These are phyloP conservation scores for Labyrinthula sp. DNA, from an alignment of 352 stramenopile genomes.

Conservation along the genomic window DNA sequence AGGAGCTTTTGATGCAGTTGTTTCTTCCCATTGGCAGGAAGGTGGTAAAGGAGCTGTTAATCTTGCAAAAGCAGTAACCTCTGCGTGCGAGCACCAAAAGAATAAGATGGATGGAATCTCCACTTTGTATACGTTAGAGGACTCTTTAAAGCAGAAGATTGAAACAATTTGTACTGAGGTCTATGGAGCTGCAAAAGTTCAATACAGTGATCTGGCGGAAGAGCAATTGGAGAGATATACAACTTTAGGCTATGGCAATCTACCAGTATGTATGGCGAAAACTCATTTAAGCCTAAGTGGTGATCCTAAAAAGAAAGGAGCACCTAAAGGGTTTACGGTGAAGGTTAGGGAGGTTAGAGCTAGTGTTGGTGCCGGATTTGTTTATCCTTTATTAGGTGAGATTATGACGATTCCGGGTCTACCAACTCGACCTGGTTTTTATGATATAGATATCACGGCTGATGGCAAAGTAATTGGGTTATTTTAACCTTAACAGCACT, in stretches of 20 bases:
- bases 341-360: conserved; percentile 77
- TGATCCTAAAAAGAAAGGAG: conserved; percentile 69
- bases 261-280: conserved; percentile 91
- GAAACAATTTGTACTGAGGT: conserved; percentile 80
- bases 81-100: conserved; percentile 49
- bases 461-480: conserved; percentile 85
- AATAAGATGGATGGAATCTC: conserved; percentile 53
- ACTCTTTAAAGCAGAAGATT: conserved; percentile 78
- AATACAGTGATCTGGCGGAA: conserved; percentile 73
- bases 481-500: too few relatives aligned
- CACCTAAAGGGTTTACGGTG: conserved; percentile 73
- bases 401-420: conserved; percentile 98
- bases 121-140: conserved; percentile 77
- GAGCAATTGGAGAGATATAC: conserved; percentile 77
- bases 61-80: conserved; percentile 67
- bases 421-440: conserved; percentile 86
- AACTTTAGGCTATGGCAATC: conserved; percentile 43
- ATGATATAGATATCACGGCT: conserved; percentile 86
- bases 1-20: conserved; percentile 75
- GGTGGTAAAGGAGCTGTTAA: conserved; percentile 74
- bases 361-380: conserved; percentile 82
- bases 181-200: conserved; percentile 76
- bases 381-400: conserved; percentile 75
- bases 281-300: conserved; percentile 92
- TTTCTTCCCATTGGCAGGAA: conserved; percentile 63